Base-by-base conservation (phyloP, 2,329 filamentous ascomycete genomes). In the Plenodomus lindquistii region DNA sequence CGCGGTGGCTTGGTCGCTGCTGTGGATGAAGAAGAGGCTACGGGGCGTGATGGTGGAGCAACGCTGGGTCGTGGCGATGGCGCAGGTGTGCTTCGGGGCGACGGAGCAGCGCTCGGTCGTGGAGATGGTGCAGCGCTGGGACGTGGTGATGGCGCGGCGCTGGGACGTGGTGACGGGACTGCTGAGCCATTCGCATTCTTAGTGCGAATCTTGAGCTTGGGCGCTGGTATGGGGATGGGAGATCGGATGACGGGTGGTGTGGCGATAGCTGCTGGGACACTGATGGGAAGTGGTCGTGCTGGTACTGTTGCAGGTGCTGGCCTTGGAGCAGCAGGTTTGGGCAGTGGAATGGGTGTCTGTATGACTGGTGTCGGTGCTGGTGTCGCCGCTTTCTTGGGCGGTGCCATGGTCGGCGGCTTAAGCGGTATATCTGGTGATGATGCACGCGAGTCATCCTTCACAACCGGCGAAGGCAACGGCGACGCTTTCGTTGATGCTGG, bases 171-270 rank as follows among this genome's bases (percentile, higher is more conserved):
- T 2, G 59, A 53, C 8, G 42, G 19, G 24, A 35, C 18, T 37
- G 44, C 15, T n/a, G 50, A 39, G 9, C 58, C 58, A 17, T 46
- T 46, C 17, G 55, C 52, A 19, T 52, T 57, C 37, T 64, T 61
- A 20, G 62, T 63, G 41, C 61, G 62, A 46, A 67, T 62, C 40
- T 65, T 67, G 27, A 65, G 60, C 39, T 62, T 65, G 2, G 62
- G 62, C 11, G 55, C 62, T 3, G 61, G 56, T 7, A 57, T 49
- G 20, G 61, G 60, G 6, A 63, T 60, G 4, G 59, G 61, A 4
- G 61, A 63, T 21, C 52, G 47, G n/a, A 65, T 65, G n/a, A 59
- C 47, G 5, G 57, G 56, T 17, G 63, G 49, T 34, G 59, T 54
- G 13, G 59, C 46, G 6, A 59, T 50, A n/a, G 46, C 44, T 8